Base-by-base conservation (phyloP, 129 eudicot species). In the Scalesia atractyloides region DNA sequence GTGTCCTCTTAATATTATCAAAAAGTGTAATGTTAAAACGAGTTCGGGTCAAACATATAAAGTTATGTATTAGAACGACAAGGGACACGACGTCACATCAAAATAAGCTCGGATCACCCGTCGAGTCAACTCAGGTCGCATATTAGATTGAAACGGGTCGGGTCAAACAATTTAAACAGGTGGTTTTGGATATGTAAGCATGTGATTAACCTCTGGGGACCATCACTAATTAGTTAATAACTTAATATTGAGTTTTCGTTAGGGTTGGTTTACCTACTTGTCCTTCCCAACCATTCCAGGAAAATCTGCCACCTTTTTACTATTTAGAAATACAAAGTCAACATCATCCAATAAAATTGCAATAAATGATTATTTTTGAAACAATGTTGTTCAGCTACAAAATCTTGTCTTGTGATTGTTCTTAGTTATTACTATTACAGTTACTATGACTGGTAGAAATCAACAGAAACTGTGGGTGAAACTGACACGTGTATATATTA, bases 241-340 rank as follows among this genome's bases (percentile, higher is more conserved):
- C 7, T 2, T 24, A 0, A 24, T 0, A 0, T 44, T 54, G 33
- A 60, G 65, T 14, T 76, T 26, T 60, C 65, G 81, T 69, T 60
- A 69, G 81, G 56, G 81, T 78, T 77, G 75, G 76, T 70, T 69
- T 30, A 77, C 66, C 20, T 36, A 47, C 79, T 66, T 41, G 67
- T n/a, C 49, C 47, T 70, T 77, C 52, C 30, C 77, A 70, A 78
- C 77, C 17, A 14, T 63, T 37, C 13, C 16, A 47, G 44, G 64
- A 69, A 37, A 69, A 77, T 77, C 19, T 51, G 59, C 18, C 81
- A 22, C 57, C 64, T n/a, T 20, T 17, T 39, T 61, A 12, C 68
- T 41, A 70, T 39, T 50, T 70, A 26, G 37, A 69, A 43, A 60
- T n/a, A 36, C 16, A 13, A 50, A 37, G 54, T 64, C 54, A 50